Conservation (phyloP, 139 green algal genomes). For the Coelastrella sp. region DNA sequence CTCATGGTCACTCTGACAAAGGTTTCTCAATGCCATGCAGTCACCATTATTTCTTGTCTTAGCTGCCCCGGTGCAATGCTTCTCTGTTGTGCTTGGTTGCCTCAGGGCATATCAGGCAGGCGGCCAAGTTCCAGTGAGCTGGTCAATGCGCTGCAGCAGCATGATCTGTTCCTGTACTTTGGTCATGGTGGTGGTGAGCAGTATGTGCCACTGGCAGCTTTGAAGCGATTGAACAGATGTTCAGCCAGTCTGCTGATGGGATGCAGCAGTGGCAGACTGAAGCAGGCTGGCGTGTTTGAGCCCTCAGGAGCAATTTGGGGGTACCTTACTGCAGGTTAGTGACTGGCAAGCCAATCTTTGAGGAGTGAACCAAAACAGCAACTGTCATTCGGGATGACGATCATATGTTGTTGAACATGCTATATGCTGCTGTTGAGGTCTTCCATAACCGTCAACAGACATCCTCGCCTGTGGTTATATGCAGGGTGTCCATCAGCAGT, state of each 20-base stretch:
- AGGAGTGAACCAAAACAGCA: neutral
- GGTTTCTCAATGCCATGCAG: neutral
- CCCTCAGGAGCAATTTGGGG: slow-evolving; percentile 71
- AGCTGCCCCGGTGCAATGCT: neutral
- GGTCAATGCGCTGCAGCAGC: slow-evolving; percentile 63
- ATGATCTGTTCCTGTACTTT: slow-evolving; percentile 91
- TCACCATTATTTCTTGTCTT: no score
- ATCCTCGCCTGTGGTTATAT: neutral
- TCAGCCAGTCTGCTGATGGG: slow-evolving; percentile 88
- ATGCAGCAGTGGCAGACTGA: slow-evolving; percentile 89
- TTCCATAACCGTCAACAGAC: neutral
- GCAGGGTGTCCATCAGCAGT: slow-evolving; percentile 85
- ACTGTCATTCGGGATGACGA: neutral
- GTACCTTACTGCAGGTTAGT: slow-evolving; percentile 84
- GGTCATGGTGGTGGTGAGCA: slow-evolving; percentile 92
- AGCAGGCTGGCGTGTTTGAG: slow-evolving; percentile 70
- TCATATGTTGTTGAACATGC: neutral
- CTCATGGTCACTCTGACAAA: neutral
- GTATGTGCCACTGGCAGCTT: slow-evolving; percentile 69
- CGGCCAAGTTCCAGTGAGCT: slow-evolving; percentile 57
- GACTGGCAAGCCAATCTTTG: neutral
- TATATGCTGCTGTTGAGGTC: neutral
- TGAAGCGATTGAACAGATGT: slow-evolving; percentile 76
- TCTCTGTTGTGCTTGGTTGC: no score
- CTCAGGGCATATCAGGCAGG: slow-evolving; percentile 72